These are phyloP conservation scores for Dactylonectria macrodidyma DNA, from an alignment of 2,329 filamentous ascomycete genomes.

Conservation along the genomic window DNA sequence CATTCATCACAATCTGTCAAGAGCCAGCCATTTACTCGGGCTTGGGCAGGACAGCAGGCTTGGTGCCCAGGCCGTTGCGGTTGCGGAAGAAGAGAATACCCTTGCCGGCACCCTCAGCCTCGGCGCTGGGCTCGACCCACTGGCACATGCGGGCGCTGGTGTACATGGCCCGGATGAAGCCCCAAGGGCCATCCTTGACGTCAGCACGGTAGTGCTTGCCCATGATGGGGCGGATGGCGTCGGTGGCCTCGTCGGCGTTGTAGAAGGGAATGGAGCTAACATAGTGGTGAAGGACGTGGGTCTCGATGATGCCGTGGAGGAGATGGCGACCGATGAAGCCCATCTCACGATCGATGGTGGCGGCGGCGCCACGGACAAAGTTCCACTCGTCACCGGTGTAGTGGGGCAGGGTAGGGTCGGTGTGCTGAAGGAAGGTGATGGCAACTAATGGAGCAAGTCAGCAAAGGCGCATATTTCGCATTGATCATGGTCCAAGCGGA, in stretches of 20 bases:
- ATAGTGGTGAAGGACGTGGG: slow-evolving; percentile 98
- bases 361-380: slow-evolving; percentile 92
- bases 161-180: slow-evolving; percentile 90
- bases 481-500: neutral
- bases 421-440: slow-evolving; percentile 98
- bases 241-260: slow-evolving; percentile 92
- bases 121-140: slow-evolving; percentile 95
- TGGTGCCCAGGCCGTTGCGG: slow-evolving; percentile 85
- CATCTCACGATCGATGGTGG: slow-evolving; percentile 97
- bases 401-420: slow-evolving; percentile 93
- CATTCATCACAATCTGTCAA: neutral
- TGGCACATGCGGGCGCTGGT: slow-evolving; percentile 89
- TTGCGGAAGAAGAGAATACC: slow-evolving; percentile 96
- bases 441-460: slow-evolving; percentile 76
- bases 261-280: slow-evolving; percentile 97
- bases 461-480: slow-evolving; percentile 16
- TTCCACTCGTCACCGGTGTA: slow-evolving; percentile 91
- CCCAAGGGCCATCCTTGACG: slow-evolving; percentile 79
- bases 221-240: slow-evolving; percentile 96
- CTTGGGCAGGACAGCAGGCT: slow-evolving; percentile 48
- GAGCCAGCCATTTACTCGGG: slow-evolving; percentile 18
- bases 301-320: slow-evolving; percentile 97
- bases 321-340: slow-evolving; percentile 94
- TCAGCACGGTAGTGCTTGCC: slow-evolving; percentile 94
- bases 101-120: slow-evolving; percentile 84